A percentile compares a stretch with the other conserved stretches of the same genome.
phyloP scores from a whole-genome alignment of 495 filamentous ascomycete species.

The Hypoxylon trugodes region DNA sequence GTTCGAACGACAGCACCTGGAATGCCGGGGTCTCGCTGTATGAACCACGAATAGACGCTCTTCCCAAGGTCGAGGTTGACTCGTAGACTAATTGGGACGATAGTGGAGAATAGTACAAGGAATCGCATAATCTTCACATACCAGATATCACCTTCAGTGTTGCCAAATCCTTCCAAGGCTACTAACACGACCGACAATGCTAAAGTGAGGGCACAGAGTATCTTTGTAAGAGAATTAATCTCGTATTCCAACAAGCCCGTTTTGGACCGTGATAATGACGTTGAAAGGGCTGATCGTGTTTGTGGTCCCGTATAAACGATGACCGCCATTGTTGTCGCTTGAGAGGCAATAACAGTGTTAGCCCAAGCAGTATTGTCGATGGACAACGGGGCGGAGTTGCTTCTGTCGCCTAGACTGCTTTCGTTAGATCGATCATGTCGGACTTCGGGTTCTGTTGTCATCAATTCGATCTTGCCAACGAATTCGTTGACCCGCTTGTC shows the following conservation, averaged over 20 bases:
- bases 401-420: slow-evolving; percentile 30
- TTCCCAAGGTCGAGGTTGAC: slow-evolving; percentile 99
- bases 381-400: slow-evolving; percentile 73
- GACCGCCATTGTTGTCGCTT: slow-evolving; percentile 83
- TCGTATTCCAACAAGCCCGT: slow-evolving; percentile 93
- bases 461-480: slow-evolving; percentile 78
- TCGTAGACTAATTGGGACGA: slow-evolving; percentile 94
- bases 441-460: slow-evolving; percentile 52
- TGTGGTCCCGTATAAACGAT: slow-evolving; percentile 95
- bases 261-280: slow-evolving; percentile 88
- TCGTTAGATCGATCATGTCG: slow-evolving; percentile 43
- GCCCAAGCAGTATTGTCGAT: slow-evolving; percentile 99
- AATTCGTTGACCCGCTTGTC: slow-evolving; percentile 95
- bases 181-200: slow-evolving; percentile 90
- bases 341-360: slow-evolving; percentile 95
- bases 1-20: slow-evolving; percentile 92
- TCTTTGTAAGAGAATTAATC: slow-evolving; percentile 98
- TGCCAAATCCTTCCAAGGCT: slow-evolving; percentile 80
- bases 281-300: slow-evolving; percentile 93
- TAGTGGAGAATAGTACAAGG: slow-evolving; percentile 97
- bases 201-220: slow-evolving; percentile 88
- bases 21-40: slow-evolving; percentile 89
- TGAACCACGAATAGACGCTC: slow-evolving; percentile 93
- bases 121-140: slow-evolving; percentile 96
- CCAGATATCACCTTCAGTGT: slow-evolving; percentile 72